These are phyloP conservation scores for Jasminum sambac DNA, from an alignment of 257 asterid genomes.

Conservation along the genomic window DNA sequence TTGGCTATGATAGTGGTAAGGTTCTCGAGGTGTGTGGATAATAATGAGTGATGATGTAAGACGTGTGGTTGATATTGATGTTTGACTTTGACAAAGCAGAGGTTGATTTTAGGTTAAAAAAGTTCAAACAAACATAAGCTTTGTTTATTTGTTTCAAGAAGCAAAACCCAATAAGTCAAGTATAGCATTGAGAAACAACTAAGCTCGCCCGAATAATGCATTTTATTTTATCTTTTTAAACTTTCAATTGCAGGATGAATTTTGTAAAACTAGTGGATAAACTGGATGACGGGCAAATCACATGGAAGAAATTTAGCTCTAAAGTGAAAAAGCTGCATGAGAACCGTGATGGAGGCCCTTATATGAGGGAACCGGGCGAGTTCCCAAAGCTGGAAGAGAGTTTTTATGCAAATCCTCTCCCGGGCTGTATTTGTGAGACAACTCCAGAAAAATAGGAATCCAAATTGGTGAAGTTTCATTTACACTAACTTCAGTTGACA, in stretches of 20 bases:
- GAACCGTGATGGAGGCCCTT: constrained; percentile 81
- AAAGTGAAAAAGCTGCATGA: constrained; percentile 72
- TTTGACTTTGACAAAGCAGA: no score
- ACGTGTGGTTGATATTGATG: no score
- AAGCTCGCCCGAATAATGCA: background rate
- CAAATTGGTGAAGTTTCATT: constrained; percentile 22
- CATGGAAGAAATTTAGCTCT: constrained; percentile 81
- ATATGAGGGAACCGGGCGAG: constrained; percentile 75
- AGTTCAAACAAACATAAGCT: no score
- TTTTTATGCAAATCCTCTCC: constrained; percentile 88
- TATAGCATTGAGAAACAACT: background rate
- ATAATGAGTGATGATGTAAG: no score
- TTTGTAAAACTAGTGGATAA: constrained; percentile 82
- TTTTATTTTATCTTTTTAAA: constrained; percentile 14
- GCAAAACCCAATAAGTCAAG: background rate
- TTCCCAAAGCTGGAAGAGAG: constrained; percentile 93
- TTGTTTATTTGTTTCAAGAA: background rate
- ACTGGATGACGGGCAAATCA: constrained; percentile 63
- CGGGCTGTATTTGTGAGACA: constrained; percentile 86
- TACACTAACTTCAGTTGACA: background rate
- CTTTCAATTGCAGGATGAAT: constrained; percentile 54
- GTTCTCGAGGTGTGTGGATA: no score
- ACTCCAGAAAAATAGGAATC: constrained; percentile 35
- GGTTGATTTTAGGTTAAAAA: no score
- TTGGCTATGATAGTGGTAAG: no score